These are phyloP conservation scores for Ramularia endophylla DNA, from an alignment of 2,329 filamentous ascomycete species.

Conservation along the genomic window DNA sequence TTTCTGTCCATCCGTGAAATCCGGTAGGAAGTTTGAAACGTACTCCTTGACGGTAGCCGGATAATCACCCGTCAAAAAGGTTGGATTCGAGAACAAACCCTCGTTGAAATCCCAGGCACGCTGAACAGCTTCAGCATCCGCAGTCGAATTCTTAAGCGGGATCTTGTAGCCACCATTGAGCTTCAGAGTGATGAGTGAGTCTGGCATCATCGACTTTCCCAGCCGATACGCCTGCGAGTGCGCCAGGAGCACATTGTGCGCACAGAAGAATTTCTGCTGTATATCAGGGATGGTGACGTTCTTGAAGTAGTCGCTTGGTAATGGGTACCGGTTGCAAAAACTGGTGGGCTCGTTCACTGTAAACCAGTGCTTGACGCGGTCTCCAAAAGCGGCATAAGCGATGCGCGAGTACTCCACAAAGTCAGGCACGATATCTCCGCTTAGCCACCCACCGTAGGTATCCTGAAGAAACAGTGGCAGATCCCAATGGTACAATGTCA, in stretches of 20 bases:
- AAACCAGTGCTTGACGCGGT: conserved; percentile 36
- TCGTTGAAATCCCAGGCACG: conserved; percentile 35
- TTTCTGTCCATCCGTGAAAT: conserved; percentile 31
- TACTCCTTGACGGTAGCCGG: conserved; percentile 34
- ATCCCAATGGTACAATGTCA: conserved; percentile 46
- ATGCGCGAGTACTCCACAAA: conserved; percentile 36
- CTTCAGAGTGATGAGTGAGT: conserved; percentile 33
- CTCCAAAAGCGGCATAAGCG: conserved; percentile 34
- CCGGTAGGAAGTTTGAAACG: conserved; percentile 28
- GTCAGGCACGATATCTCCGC: conserved; percentile 32
- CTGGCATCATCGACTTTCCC: conserved; percentile 36
- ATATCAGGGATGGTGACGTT: conserved; percentile 25
- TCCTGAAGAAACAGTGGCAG: conserved; percentile 27
- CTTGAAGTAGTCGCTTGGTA: conserved; percentile 34
- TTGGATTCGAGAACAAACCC: conserved; percentile 40
- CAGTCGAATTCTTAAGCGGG: conserved; percentile 31
- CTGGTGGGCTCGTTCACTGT: conserved; percentile 37
- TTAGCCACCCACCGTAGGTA: conserved; percentile 36
- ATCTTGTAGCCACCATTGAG: conserved; percentile 33
- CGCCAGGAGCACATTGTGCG: conserved; percentile 33
- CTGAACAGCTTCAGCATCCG: conserved; percentile 30
- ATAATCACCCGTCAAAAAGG: conserved; percentile 43
- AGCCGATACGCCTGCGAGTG: conserved; percentile 36
- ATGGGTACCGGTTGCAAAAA: conserved; percentile 27
- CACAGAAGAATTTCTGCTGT: conserved; percentile 32